Conservation (phyloP, 331 rosid species). For the Dryas integrifolia region DNA sequence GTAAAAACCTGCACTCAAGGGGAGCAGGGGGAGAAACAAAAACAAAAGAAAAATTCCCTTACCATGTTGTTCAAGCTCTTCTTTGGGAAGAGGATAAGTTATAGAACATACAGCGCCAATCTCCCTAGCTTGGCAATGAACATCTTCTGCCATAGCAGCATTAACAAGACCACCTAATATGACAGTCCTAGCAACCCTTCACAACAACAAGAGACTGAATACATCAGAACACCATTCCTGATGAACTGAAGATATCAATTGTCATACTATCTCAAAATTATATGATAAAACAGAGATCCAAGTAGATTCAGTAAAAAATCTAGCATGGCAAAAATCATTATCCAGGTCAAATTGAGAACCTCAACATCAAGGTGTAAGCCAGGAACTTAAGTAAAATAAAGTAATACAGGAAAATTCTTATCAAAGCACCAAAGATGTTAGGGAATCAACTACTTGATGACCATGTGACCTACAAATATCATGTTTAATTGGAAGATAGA, state of each 20-base stretch:
- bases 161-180: conserved; percentile 73
- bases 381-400: neutral
- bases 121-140: conserved; percentile 63
- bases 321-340: neutral
- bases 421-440: neutral
- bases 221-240: conserved; percentile 22
- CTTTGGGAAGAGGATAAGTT: conserved; percentile 73
- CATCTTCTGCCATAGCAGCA: conserved; percentile 71
- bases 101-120: conserved; percentile 65
- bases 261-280: neutral
- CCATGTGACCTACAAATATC: neutral
- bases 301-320: neutral
- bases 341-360: neutral
- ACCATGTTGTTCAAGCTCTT: conserved; percentile 73
- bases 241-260: neutral
- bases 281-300: neutral
- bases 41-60: conserved; percentile 24
- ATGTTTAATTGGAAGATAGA: neutral
- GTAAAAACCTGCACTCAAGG: neutral
- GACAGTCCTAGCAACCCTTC: conserved; percentile 91
- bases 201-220: conserved; percentile 17
- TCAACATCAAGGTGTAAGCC: neutral
- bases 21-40: neutral
- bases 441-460: neutral
- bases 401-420: neutral